Percentiles rank a stretch among this genome's conserved stretches.
Conservation (phyloP, 2,329 filamentous ascomycete species). For the Neofusicoccum ribis region DNA sequence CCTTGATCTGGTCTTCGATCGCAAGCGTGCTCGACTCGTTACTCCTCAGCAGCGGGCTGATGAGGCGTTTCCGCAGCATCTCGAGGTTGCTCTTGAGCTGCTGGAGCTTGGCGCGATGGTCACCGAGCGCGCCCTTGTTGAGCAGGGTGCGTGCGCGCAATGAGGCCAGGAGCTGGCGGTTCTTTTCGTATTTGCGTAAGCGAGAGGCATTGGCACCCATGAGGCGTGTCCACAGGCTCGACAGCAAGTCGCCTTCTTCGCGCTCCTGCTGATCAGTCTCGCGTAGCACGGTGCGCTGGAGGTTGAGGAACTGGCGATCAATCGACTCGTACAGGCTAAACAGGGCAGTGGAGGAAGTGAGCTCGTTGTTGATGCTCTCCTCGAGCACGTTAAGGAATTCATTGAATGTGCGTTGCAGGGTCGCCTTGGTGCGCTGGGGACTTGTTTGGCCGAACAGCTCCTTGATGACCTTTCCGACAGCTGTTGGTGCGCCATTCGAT, state of each 20-base stretch:
- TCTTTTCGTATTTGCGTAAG: conserved; percentile 89
- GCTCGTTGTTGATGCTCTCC: conserved; percentile 81
- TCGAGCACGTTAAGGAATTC: conserved; percentile 87
- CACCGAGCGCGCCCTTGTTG: conserved; percentile 83
- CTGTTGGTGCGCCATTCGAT: conserved; percentile 57
- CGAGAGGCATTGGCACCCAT: conserved; percentile 73
- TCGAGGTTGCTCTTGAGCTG: conserved; percentile 86
- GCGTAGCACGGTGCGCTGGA: conserved; percentile 80
- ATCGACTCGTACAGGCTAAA: conserved; percentile 91
- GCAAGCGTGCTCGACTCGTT: conserved; percentile 68
- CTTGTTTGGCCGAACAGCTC: conserved; percentile 77
- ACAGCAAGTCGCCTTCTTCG: conserved; percentile 76
- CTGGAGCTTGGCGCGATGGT: conserved; percentile 81
- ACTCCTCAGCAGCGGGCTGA: conserved; percentile 77
- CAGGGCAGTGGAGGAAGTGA: conserved; percentile 75
- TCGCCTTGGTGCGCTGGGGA: conserved; percentile 75
- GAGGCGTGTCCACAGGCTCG: conserved; percentile 81
- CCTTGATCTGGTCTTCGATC: conserved; percentile 81
- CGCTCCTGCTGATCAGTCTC: conserved; percentile 81
- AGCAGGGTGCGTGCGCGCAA: conserved; percentile 80
- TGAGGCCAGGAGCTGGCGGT: conserved; percentile 74
- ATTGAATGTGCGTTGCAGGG: conserved; percentile 82
- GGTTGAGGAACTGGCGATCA: conserved; percentile 85
- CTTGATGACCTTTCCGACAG: conserved; percentile 67
- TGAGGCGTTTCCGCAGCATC: conserved; percentile 76